phyloP scores from a whole-genome alignment of 2,329 filamentous ascomycete genomes.

The Epichloe coenophiala region DNA sequence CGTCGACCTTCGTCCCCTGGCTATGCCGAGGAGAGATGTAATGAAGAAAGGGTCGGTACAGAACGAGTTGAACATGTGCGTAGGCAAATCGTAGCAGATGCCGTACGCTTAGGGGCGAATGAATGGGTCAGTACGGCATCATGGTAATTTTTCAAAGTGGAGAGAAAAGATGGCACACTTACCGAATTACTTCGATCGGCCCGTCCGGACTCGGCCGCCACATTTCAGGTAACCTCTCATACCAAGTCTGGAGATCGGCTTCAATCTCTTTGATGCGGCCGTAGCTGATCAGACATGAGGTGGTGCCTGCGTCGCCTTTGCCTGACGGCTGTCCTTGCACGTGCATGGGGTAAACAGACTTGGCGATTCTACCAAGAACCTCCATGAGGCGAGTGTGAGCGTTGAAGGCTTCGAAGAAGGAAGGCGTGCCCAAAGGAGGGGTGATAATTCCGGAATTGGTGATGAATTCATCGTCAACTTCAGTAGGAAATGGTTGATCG shows the following conservation, averaged over 20 bases:
- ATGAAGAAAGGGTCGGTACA: slow-evolving; percentile 74
- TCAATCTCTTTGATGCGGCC: slow-evolving; percentile 52
- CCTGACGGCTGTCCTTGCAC: slow-evolving; percentile 33
- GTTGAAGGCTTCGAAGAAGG: slow-evolving; percentile 52
- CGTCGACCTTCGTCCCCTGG: slow-evolving; percentile 48
- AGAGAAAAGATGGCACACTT: slow-evolving; percentile 19
- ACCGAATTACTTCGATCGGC: slow-evolving; percentile 62
- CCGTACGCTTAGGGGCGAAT: slow-evolving; percentile 38
- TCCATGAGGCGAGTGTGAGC: slow-evolving; percentile 50
- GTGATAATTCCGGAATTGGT: slow-evolving; percentile 41
- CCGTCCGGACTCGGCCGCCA: slow-evolving; percentile 71
- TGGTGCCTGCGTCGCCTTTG: slow-evolving; percentile 28
- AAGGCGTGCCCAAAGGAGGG: slow-evolving; percentile 41
- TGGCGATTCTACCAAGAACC: slow-evolving; percentile 51
- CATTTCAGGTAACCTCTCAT: slow-evolving; percentile 54
- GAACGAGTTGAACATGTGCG: slow-evolving; percentile 68
- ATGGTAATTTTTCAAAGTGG: not conserved
- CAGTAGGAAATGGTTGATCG: slow-evolving; percentile 50
- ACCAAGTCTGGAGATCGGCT: slow-evolving; percentile 48
- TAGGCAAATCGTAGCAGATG: slow-evolving; percentile 69
- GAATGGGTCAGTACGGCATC: not conserved
- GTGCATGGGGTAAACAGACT: slow-evolving; percentile 52
- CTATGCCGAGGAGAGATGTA: slow-evolving; percentile 57
- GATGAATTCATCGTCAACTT: slow-evolving; percentile 56
- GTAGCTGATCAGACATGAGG: slow-evolving; percentile 50